Evolutionary conservation across 768 basidiomycete species (phyloP).

Genomic region (Tephrocybe sp.): DNA sequence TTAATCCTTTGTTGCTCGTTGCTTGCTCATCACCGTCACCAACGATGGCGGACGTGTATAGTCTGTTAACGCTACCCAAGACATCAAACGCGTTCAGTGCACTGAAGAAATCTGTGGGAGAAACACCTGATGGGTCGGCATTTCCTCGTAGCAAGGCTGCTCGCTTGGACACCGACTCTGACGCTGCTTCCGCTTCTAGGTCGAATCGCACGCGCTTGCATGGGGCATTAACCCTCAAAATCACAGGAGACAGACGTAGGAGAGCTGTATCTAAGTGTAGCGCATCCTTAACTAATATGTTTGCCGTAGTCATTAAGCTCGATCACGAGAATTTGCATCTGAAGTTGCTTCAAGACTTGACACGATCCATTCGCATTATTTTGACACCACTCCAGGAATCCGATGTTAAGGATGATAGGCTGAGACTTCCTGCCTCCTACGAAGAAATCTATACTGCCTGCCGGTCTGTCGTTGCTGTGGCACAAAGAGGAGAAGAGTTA

Average conservation of each 20-base stretch:
- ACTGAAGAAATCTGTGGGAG: conserved; percentile 33
- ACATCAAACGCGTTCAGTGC: conserved; percentile 50
- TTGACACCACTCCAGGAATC: conserved; percentile 26
- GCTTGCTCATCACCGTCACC: not conserved
- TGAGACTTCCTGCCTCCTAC: conserved; percentile 43
- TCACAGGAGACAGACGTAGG: conserved; percentile 43
- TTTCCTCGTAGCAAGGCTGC: conserved; percentile 68
- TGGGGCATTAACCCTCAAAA: conserved; percentile 43
- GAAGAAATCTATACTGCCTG: conserved; percentile 59
- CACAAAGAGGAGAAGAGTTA: conserved; percentile 52
- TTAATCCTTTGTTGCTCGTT: too few relatives aligned
- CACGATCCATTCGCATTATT: conserved; percentile 35
- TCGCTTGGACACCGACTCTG: conserved; percentile 63
- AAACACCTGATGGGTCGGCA: conserved; percentile 41
- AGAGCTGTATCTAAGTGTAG: not conserved
- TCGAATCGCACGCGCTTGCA: conserved; percentile 28
- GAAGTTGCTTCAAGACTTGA: conserved; percentile 16
- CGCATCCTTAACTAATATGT: conserved; percentile 3
- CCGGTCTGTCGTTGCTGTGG: conserved; percentile 49
- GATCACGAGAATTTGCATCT: conserved; percentile 22
- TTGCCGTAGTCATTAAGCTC: conserved; percentile 13
- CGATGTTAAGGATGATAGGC: conserved; percentile 20
- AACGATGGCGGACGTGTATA: conserved; percentile 26
- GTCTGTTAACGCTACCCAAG: conserved; percentile 44
- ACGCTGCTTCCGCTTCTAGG: conserved; percentile 66